Evolutionary conservation across 2,329 filamentous ascomycete species (phyloP).

Genomic region (Hypoxylon sp.): DNA sequence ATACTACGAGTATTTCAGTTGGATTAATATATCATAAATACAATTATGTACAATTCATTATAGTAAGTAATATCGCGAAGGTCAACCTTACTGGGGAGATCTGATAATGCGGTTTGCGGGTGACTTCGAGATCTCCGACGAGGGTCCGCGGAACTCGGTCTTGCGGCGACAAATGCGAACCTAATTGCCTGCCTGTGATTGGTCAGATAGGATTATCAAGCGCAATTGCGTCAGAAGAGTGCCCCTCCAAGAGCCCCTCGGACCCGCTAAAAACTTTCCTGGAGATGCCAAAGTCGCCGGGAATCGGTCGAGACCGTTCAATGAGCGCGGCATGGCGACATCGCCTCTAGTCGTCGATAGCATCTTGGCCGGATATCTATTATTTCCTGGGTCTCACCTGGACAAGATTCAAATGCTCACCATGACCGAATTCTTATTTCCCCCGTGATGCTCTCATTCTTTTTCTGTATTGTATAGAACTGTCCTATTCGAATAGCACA

Average conservation of each 20-base stretch:
- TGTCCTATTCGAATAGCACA: not conserved
- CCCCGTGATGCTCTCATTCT: constrained; percentile 20
- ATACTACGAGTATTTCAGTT: not conserved
- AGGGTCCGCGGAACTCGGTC: constrained; percentile 39
- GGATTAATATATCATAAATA: not conserved
- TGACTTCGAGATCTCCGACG: constrained; percentile 36
- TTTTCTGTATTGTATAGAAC: not conserved
- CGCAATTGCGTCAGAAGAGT: constrained; percentile 39
- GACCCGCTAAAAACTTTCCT: constrained; percentile 36
- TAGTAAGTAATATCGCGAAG: not conserved
- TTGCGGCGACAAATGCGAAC: constrained; percentile 16
- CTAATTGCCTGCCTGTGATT: constrained; percentile 31
- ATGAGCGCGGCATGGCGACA: constrained; percentile 33
- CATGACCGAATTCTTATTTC: constrained; percentile 26
- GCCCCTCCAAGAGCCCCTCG: constrained; percentile 22
- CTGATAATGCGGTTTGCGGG: not conserved
- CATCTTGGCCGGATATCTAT: constrained; percentile 7
- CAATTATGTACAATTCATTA: not conserved
- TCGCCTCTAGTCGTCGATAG: constrained; percentile 25
- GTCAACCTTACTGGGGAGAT: not conserved
- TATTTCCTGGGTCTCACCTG: not conserved
- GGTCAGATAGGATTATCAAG: constrained; percentile 35
- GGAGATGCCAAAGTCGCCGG: constrained; percentile 31
- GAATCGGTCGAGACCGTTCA: constrained; percentile 34
- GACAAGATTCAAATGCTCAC: not conserved